A percentile compares a stretch with the other conserved stretches of the same genome.
phyloP scores from a whole-genome alignment of 805 yeast species.

The Dipodascus albidus region DNA sequence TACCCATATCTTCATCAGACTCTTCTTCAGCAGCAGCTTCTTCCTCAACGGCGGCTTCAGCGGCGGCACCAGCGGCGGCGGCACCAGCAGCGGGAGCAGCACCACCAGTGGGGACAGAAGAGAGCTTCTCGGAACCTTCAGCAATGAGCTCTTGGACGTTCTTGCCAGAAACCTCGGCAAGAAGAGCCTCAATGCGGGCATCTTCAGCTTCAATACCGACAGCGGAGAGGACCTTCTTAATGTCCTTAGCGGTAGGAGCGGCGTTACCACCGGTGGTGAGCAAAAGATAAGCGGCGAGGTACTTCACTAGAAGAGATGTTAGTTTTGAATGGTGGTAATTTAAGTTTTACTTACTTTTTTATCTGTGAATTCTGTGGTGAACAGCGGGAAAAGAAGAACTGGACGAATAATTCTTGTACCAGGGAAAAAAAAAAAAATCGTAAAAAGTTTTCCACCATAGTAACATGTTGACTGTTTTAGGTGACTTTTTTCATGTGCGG shows the following conservation, averaged over 20 bases:
- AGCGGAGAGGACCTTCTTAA: constrained; percentile 78
- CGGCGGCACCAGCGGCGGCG: constrained; percentile 62
- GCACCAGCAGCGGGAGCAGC: constrained; percentile 76
- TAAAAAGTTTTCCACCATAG: no score
- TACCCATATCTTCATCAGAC: constrained; percentile 35
- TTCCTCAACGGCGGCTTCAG: constrained; percentile 59
- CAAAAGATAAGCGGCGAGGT: constrained; percentile 98
- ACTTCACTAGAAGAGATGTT: constrained; percentile 53
- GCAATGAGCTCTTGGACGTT: constrained; percentile 78
- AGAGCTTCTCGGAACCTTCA: constrained; percentile 92
- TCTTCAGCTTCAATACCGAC: constrained; percentile 96
- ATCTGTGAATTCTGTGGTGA: no score
- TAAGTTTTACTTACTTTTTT: no score
- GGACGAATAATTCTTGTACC: no score
- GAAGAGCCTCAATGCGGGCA: constrained; percentile 67
- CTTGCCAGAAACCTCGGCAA: constrained; percentile 90
- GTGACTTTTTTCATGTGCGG: no score
- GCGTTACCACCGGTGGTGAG: constrained; percentile 95
- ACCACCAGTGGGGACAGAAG: constrained; percentile 97
- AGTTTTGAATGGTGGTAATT: no score
- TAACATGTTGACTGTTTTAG: no score
- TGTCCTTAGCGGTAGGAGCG: constrained; percentile 87
- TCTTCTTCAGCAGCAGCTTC: constrained; percentile 59
- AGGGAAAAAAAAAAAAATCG: no score
- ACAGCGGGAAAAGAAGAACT: no score